Evolutionary conservation across 179 eudicot species (phyloP).

Genomic region (Vitellaria paradoxa): DNA sequence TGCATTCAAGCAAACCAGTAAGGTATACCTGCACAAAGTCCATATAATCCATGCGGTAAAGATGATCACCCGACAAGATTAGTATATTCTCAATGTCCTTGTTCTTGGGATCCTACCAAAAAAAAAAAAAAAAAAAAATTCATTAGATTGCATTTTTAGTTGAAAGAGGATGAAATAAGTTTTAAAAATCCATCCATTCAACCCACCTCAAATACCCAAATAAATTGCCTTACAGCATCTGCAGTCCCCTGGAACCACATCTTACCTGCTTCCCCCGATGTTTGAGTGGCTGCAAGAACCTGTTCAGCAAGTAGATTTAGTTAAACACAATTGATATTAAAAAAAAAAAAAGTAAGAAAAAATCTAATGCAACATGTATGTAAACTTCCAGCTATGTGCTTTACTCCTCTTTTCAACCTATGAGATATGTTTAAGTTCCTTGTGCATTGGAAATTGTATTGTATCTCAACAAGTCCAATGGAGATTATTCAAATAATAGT

Average conservation of each 20-base stretch:
- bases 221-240: constrained; percentile 88
- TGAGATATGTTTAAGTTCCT: too few relatives aligned
- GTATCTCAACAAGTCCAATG: too few relatives aligned
- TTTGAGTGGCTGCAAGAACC: constrained; percentile 93
- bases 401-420: not conserved
- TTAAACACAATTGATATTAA: not conserved
- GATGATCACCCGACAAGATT: constrained; percentile 88
- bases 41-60: constrained; percentile 89
- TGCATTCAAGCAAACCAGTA: not conserved
- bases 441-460: too few relatives aligned
- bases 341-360: too few relatives aligned
- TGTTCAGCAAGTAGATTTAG: constrained; percentile 17
- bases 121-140: not conserved
- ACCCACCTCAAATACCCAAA: constrained; percentile 79
- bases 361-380: too few relatives aligned
- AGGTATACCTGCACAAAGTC: constrained; percentile 62
- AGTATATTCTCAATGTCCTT: constrained; percentile 70
- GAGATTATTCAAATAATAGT: too few relatives aligned
- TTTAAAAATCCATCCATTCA: not conserved
- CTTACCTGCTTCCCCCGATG: constrained; percentile 79
- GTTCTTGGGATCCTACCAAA: constrained; percentile 49
- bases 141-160: too few relatives aligned
- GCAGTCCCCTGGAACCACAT: constrained; percentile 98
- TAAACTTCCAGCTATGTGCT: not conserved
- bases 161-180: too few relatives aligned